Conservation (phyloP, 2,329 filamentous ascomycete genomes). For the Ceratocystis colombiana region DNA sequence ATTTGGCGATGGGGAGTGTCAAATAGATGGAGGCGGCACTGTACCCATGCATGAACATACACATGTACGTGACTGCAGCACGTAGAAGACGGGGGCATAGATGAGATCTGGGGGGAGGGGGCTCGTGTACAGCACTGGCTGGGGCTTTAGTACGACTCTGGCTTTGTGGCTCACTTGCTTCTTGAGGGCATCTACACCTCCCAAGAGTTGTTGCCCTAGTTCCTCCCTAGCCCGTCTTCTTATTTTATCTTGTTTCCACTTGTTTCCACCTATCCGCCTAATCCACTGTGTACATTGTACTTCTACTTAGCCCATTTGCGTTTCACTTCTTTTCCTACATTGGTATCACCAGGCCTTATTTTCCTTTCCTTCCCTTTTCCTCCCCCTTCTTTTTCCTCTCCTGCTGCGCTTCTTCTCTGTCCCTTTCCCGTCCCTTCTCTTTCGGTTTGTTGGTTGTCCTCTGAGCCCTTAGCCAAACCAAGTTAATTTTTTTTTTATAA, state of each 20-base stretch:
- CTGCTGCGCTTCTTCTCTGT: conserved; percentile 16
- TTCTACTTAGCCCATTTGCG: neutral
- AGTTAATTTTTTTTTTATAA: conserved; percentile 23
- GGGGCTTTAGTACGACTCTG: neutral
- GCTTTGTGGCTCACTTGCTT: neutral
- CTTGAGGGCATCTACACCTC: neutral
- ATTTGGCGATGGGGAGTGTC: conserved; percentile 1
- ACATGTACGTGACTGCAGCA: neutral
- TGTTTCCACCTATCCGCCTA: conserved; percentile 9
- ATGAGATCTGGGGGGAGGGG: no score
- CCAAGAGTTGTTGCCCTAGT: neutral
- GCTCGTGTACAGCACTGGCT: neutral
- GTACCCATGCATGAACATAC: conserved; percentile 4
- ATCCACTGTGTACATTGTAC: conserved; percentile 2
- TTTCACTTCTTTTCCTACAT: conserved; percentile 7
- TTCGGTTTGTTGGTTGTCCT: conserved; percentile 21
- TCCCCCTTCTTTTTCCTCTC: conserved; percentile 16
- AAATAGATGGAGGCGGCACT: neutral
- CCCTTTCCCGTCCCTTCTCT: conserved; percentile 14
- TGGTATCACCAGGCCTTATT: conserved; percentile 23
- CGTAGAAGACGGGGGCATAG: neutral
- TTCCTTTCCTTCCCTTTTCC: conserved; percentile 9
- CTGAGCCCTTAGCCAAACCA: conserved; percentile 14
- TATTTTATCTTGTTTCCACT: conserved; percentile 15
- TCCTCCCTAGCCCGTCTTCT: conserved; percentile 1